Base-by-base conservation (phyloP, 306 rosid species). In the Castanopsis chinensis region DNA sequence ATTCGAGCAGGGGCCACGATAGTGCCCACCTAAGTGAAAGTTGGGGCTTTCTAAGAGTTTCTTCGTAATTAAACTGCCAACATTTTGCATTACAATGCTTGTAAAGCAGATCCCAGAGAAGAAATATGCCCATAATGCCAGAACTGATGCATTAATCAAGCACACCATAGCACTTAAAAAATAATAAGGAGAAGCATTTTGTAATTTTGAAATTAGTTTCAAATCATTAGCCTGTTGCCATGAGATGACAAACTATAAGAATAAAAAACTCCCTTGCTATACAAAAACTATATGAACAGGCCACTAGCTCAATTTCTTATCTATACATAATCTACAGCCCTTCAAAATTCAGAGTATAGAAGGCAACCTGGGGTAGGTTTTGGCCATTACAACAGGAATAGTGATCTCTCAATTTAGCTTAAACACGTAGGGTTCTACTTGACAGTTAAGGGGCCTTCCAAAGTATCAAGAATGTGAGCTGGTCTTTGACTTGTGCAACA, bases 401-500 rank as follows among this genome's bases (percentile, higher is more conserved):
- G 19, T 33, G 49, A 70, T 56, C 27, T 52, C 25, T 43, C 64
- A 45, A 27, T 67, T 35, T 20, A 56, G 70, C 55, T 19, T 72
- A 45, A 71, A 56, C 51, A 5, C 25, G 3, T 1, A 14, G 68
- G 6, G 58, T 11, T 55, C 56, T 41, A 56, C 55, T 56, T 15
- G 75, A 54, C 30, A 54, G n/a, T 27, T 14, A 18, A 19, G 33
- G 18, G 30, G 19, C 57, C 25, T 58, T 53, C 10, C 1, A 0
- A 58, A 41, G 25, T 4, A 74, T 85, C 72, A 84, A 83, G 82
- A 72, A 73, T 73, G 74, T 49, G 80, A 41, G 76, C 74, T 88
- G 71, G 76, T 82, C 70, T 79, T 89, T 52, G 93, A 80, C 81
- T 91, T 91, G 64, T 69, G 84, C 87, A 93, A 82, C 67, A 93